Base-by-base conservation (phyloP, 371 early-diverging fungal genomes). In the Conidiobolus incongruus region DNA sequence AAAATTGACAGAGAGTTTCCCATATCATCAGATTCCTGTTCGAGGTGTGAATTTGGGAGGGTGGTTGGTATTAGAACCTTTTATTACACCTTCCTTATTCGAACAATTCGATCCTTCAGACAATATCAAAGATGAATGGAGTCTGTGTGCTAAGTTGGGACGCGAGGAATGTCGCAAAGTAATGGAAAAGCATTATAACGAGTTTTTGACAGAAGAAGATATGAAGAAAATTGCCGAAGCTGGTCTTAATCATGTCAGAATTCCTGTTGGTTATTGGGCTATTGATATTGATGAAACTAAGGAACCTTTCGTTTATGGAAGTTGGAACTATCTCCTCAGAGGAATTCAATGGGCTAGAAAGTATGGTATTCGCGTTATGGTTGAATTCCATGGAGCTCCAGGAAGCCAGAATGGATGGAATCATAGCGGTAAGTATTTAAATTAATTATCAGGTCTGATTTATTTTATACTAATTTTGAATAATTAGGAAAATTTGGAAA, bases 11-110 rank as follows among this genome's bases (percentile, higher is more conserved):
- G 37, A 54, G 26, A 38, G 49, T 29, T 55, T 60, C 37, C 51
- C 52, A 24, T 57, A 52, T 35, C 41, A 34, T 5, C 44, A 28
- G n/a, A 29, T 45, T 20, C 57, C 59, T 38, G 61, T 62, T 29
- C 63, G 70, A 21, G 76, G 76, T 3, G 66, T 66, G 15, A 75
- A 73, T 29, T 48, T 72, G 7, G 72, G 74, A 36, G 71, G 72
- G 17, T 68, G 72, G 55, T 58, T 73, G 20, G 65, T 73, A 13
- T 65, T 72, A 10, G 76, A 73, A 51, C 58, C 55, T 6, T 65
- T 64, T 51, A 62, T 64, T 50, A 58, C 53, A 4, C 52, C 60
- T 0, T 54, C 58, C 7, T 40, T 61, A 29, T 63, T 65, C 50
- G 33, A 44, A 1, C 20, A 42, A 5, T 36, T 45, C 36, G 49